Conservation (phyloP, 192 early-diverging fungal genomes). For the Backusella parvicylindrica region DNA sequence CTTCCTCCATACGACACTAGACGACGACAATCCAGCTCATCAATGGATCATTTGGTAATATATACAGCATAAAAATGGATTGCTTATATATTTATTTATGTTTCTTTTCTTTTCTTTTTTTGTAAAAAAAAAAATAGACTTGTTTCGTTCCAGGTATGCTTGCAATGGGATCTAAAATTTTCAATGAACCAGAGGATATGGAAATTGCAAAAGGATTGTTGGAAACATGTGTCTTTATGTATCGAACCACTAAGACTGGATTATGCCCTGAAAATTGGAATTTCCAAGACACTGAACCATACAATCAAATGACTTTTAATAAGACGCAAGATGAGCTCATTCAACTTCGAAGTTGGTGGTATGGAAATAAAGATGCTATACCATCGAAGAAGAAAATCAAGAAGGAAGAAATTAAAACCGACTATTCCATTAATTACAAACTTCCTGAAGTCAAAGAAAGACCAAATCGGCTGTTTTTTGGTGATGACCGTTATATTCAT, state of each 20-base stretch:
- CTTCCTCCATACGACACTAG: conserved; percentile 20
- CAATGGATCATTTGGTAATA: conserved; percentile 36
- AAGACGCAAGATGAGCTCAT: background rate
- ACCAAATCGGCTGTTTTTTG: background rate
- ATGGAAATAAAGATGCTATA: background rate
- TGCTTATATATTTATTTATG: background rate
- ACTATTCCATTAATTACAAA: conserved; percentile 8
- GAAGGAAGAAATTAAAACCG: background rate
- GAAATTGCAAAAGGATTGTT: conserved; percentile 42
- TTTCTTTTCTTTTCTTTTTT: background rate
- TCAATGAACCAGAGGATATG: conserved; percentile 44
- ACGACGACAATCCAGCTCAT: background rate
- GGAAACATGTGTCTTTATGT: conserved; percentile 45
- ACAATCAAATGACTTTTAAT: conserved; percentile 16
- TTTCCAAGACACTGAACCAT: conserved; percentile 9
- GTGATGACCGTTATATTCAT: conserved; percentile 6
- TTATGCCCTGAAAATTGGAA: conserved; percentile 44
- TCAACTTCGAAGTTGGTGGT: conserved; percentile 7
- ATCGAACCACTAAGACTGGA: conserved; percentile 41
- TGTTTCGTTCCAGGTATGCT: conserved; percentile 57
- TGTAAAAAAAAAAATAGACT: conserved; percentile 14
- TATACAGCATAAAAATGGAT: background rate
- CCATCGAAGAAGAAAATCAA: background rate
- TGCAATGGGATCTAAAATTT: conserved; percentile 47
- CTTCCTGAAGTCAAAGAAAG: background rate